Evolutionary conservation across 2,329 filamentous ascomycete genomes (phyloP).

Genomic region (Hymenoscyphus fructigenus): DNA sequence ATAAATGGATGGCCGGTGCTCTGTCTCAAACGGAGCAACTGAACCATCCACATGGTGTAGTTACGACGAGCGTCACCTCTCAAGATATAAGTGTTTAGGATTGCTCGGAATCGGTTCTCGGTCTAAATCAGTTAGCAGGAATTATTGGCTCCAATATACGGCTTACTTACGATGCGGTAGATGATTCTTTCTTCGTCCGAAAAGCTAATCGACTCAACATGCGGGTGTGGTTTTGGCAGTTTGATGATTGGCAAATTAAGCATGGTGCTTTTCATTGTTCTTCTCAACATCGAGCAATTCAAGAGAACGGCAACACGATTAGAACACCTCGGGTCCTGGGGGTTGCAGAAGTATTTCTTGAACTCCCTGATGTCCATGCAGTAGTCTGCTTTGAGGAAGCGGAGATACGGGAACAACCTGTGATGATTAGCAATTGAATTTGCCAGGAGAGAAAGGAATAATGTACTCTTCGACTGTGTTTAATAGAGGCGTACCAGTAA

Average conservation of each 20-base stretch:
- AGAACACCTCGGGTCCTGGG: conserved; percentile 22
- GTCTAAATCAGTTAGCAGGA: conserved; percentile 35
- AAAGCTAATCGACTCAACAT: conserved; percentile 46
- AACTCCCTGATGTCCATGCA: conserved; percentile 32
- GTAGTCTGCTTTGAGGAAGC: conserved; percentile 35
- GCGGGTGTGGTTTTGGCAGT: conserved; percentile 49
- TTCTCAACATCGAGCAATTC: conserved; percentile 50
- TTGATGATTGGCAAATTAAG: conserved; percentile 54
- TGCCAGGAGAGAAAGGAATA: background rate
- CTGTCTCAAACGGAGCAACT: conserved; percentile 36
- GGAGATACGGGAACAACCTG: conserved; percentile 35
- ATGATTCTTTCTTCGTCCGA: conserved; percentile 51
- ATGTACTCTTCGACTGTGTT: conserved; percentile 35
- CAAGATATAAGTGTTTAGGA: conserved; percentile 30
- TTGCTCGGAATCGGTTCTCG: conserved; percentile 33
- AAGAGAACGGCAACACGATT: conserved; percentile 29
- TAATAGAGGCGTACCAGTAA: conserved; percentile 35
- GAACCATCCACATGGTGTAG: conserved; percentile 33
- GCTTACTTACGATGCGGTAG: conserved; percentile 53
- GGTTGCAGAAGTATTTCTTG: conserved; percentile 34
- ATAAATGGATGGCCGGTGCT: conserved; percentile 36
- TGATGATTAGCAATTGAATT: conserved; percentile 1
- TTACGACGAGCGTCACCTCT: conserved; percentile 22
- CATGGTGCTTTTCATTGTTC: conserved; percentile 53
- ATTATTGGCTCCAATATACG: background rate